A percentile compares a stretch with the other conserved stretches of the same genome.
These are phyloP conservation scores for Kandelia obovata DNA, from an alignment of 345 rosid genomes.

Conservation along the genomic window DNA sequence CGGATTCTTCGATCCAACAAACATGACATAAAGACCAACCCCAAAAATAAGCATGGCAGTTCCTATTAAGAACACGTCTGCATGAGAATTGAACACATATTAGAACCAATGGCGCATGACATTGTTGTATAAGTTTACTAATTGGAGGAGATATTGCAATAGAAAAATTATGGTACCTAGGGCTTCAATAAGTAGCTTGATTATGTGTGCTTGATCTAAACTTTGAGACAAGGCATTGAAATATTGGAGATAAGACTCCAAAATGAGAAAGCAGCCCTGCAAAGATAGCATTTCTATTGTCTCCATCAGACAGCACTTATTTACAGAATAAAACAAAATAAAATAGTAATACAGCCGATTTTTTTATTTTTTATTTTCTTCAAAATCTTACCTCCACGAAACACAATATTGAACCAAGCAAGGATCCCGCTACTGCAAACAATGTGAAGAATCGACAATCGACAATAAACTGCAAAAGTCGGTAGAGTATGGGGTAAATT, in stretches of 20 bases:
- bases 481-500: neutral
- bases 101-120: neutral
- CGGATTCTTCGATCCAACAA: constrained; percentile 44
- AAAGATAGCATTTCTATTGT: neutral
- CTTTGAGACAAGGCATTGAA: constrained; percentile 32
- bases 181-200: constrained; percentile 57
- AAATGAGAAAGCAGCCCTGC: constrained; percentile 57
- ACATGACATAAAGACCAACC: constrained; percentile 53
- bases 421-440: constrained; percentile 64
- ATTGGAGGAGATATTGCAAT: neutral
- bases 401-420: constrained; percentile 63
- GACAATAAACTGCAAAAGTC: constrained; percentile 42
- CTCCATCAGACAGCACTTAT: neutral
- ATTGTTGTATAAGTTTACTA: neutral
- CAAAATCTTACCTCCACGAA: constrained; percentile 53
- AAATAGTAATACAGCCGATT: neutral
- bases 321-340: neutral
- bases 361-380: neutral
- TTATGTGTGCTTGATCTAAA: constrained; percentile 37
- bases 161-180: constrained; percentile 35
- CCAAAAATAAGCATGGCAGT: constrained; percentile 60
- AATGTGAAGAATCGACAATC: constrained; percentile 69
- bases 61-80: constrained; percentile 70
- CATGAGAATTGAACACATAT: constrained; percentile 1
- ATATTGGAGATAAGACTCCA: constrained; percentile 48